phyloP scores from a whole-genome alignment of 1,284 basidiomycete species.

The Athelia psychrophila region DNA sequence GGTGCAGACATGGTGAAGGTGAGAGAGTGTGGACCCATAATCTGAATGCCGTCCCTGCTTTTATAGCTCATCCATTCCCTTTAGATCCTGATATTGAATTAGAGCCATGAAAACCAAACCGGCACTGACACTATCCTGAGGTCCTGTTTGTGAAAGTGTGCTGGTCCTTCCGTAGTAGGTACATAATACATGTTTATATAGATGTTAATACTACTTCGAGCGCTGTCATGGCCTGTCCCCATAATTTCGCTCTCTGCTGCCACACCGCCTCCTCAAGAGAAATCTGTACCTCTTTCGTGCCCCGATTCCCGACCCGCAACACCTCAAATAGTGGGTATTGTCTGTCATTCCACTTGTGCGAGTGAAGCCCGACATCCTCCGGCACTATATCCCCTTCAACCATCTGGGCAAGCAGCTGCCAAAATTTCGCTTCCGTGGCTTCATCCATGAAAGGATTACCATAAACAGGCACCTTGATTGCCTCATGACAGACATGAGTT shows the following conservation, averaged over 20 bases:
- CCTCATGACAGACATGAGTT: slow-evolving; percentile 7
- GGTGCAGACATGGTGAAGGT: too few relatives aligned
- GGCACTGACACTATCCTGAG: too few relatives aligned
- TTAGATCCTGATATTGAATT: too few relatives aligned
- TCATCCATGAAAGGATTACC: slow-evolving; percentile 4
- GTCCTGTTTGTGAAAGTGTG: too few relatives aligned
- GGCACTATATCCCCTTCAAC: slow-evolving; percentile 20
- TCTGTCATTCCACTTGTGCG: slow-evolving; percentile 18
- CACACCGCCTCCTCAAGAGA: slow-evolving; percentile 18
- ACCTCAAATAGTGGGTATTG: slow-evolving; percentile 18
- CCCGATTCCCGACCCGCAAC: slow-evolving; percentile 10
- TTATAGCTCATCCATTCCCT: too few relatives aligned
- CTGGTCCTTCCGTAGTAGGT: too few relatives aligned
- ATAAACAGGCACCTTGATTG: slow-evolving; percentile 5
- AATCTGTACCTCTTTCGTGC: slow-evolving; percentile 14
- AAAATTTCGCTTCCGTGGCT: neutral
- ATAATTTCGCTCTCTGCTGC: slow-evolving; percentile 15
- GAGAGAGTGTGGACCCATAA: too few relatives aligned
- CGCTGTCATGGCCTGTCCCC: slow-evolving; percentile 16
- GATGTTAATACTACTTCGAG: neutral
- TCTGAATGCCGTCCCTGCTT: too few relatives aligned
- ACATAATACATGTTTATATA: too few relatives aligned
- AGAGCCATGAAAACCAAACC: too few relatives aligned
- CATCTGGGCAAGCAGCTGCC: neutral
- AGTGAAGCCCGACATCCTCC: slow-evolving; percentile 11